Base-by-base conservation (phyloP, 768 basidiomycete genomes). In the Leccinum barrowsii region DNA sequence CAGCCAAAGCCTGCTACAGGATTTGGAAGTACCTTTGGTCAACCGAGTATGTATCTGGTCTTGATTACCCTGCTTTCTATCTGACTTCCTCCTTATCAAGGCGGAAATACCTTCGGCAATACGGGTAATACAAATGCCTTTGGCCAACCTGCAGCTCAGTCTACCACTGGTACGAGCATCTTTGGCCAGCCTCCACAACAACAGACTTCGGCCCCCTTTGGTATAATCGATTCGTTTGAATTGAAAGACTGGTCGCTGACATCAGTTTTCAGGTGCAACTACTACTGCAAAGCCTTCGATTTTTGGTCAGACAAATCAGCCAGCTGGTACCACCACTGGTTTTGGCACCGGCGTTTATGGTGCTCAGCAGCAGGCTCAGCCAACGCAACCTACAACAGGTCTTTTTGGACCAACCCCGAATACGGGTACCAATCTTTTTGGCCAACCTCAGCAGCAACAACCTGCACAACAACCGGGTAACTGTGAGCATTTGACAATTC, bases 271-370 rank as follows among this genome's bases (percentile, higher is more conserved):
- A 77, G 77, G 76, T 58, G 57, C 61, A 7, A 66, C 68, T 42
- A 70, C 70, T 56, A 65, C 76, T 21, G 59, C 73, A 19, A 82
- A 84, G 57, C 75, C 82, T 5, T 73, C 74, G 15, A 66, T 83
- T 24, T 85, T 85, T 56, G 82, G 83, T 52, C 78, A 76, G 48
- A 63, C 80, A 11, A 63, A 67, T 47, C 80, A 84, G 58, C 75
- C 80, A 34, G 59, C 71, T 3, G 65, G 65, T 10, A 59, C 76
- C 24, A 62, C 73, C 30, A 70, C 73, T 19, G 71, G 71, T 22
- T 79, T 78, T 55, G 76, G 78, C 1, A 40, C 59, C n/a, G 56
- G 70, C 37, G 15, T 72, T 40, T 73, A 62, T 52, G 64, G 64
- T 52, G 66, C 62, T 53, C 74, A 72, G 50, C 70, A 63, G 50